phyloP scores from a whole-genome alignment of 2,329 filamentous ascomycete genomes.

The Graphiopsis chlorocephala region DNA sequence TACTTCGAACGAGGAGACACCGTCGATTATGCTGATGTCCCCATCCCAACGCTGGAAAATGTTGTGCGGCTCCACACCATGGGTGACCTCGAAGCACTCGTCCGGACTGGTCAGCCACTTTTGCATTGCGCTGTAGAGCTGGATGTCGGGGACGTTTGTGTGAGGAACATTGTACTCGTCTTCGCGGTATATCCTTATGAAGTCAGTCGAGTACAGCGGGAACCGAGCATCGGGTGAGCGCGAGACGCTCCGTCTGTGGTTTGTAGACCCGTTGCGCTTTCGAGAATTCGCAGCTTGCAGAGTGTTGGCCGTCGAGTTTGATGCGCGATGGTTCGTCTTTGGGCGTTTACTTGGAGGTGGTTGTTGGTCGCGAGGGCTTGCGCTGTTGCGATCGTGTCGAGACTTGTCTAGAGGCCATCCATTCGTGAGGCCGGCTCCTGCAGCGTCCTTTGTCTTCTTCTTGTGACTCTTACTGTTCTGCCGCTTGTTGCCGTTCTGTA shows the following conservation, averaged over 20 bases:
- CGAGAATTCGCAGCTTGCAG: conserved; percentile 50
- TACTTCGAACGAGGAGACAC: conserved; percentile 51
- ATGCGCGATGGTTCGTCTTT: conserved; percentile 78
- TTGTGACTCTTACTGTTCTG: conserved; percentile 77
- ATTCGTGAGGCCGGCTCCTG: conserved; percentile 58
- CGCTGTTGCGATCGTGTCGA: conserved; percentile 55
- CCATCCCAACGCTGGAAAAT: conserved; percentile 57
- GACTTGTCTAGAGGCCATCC: conserved; percentile 57
- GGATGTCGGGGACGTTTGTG: conserved; percentile 47
- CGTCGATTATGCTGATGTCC: conserved; percentile 53
- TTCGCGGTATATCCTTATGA: conserved; percentile 60
- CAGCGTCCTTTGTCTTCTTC: conserved; percentile 74
- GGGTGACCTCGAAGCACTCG: conserved; percentile 35
- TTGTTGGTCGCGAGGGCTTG: conserved; percentile 50
- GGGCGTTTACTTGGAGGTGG: conserved; percentile 69
- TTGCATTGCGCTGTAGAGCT: conserved; percentile 70
- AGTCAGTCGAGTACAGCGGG: conserved; percentile 52
- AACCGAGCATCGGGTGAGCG: conserved; percentile 57
- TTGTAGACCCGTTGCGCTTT: conserved; percentile 60
- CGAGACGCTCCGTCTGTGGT: conserved; percentile 69
- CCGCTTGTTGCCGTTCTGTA: conserved; percentile 65
- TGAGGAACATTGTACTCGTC: conserved; percentile 38
- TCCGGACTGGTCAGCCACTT: conserved; percentile 75
- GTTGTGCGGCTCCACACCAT: conserved; percentile 11
- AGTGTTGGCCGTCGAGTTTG: conserved; percentile 71